phyloP scores from a whole-genome alignment of 140 eudicot species.

The Ambrosia hybrid region DNA sequence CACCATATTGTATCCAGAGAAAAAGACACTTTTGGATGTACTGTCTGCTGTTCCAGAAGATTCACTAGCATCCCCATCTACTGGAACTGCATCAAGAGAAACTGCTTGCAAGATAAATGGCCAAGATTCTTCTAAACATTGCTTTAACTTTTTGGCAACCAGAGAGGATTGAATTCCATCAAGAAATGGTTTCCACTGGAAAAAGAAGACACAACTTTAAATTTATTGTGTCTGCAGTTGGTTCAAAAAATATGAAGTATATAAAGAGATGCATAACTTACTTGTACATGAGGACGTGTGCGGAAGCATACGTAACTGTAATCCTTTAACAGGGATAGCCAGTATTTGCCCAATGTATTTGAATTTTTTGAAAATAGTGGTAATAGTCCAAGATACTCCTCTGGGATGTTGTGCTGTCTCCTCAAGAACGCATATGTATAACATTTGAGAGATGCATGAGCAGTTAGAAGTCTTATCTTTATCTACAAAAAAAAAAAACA shows the following conservation, averaged over 20 bases:
- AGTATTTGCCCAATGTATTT: constrained; percentile 62
- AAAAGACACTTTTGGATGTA: constrained; percentile 42
- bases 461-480: constrained; percentile 85
- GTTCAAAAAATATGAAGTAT: neutral
- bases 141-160: constrained; percentile 68
- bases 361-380: constrained; percentile 87
- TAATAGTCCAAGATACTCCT: constrained; percentile 75
- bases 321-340: constrained; percentile 81
- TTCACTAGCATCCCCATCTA: constrained; percentile 36
- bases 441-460: constrained; percentile 95
- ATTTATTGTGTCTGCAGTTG: neutral
- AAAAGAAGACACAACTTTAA: constrained; percentile 15
- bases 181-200: constrained; percentile 93
- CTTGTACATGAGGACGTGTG: constrained; percentile 56
- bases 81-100: constrained; percentile 90
- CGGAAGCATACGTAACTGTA: constrained; percentile 69
- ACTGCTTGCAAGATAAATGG: constrained; percentile 91
- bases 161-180: constrained; percentile 87
- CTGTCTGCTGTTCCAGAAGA: constrained; percentile 44
- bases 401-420: constrained; percentile 67
- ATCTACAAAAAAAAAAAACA: constrained; percentile 48
- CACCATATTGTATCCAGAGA: constrained; percentile 89
- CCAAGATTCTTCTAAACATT: constrained; percentile 95
- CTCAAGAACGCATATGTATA: constrained; percentile 82
- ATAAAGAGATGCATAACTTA: constrained; percentile 39